Conservation (phyloP, 169 alveolate genomes). For the Toxoplasma gondii region DNA sequence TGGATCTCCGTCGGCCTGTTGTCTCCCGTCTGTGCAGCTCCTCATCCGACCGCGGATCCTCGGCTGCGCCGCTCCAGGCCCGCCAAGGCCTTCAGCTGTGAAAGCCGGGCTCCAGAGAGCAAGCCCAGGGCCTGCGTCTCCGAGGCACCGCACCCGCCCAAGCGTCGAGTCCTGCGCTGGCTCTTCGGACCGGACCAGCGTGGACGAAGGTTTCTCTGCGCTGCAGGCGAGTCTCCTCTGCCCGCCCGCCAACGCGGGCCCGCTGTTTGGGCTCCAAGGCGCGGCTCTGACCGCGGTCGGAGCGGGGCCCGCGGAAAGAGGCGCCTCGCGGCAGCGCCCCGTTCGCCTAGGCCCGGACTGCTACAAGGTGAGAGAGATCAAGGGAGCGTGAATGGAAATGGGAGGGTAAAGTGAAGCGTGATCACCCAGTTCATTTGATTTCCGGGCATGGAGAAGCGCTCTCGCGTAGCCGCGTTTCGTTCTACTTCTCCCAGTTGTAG, state of each 20-base stretch:
- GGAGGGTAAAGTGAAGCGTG: neutral
- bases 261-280: neutral
- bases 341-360: conserved; percentile 25
- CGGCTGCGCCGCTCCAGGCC: neutral
- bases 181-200: neutral
- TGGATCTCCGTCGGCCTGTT: neutral
- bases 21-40: neutral
- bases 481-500: no score
- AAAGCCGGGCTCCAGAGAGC: neutral
- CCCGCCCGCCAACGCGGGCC: neutral
- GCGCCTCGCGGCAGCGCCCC: neutral
- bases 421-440: neutral
- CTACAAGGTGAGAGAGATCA: neutral
- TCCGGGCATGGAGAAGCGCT: no score
- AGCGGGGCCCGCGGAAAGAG: neutral
- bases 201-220: neutral
- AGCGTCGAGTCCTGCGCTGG: neutral
- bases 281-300: neutral
- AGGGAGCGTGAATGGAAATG: neutral
- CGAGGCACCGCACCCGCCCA: neutral
- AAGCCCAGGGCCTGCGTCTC: neutral
- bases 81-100: neutral
- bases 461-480: no score
- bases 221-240: neutral
- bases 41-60: conserved; percentile 23